Base-by-base conservation (phyloP, 2,329 filamentous ascomycete species). In the Trichophyton equinum region DNA sequence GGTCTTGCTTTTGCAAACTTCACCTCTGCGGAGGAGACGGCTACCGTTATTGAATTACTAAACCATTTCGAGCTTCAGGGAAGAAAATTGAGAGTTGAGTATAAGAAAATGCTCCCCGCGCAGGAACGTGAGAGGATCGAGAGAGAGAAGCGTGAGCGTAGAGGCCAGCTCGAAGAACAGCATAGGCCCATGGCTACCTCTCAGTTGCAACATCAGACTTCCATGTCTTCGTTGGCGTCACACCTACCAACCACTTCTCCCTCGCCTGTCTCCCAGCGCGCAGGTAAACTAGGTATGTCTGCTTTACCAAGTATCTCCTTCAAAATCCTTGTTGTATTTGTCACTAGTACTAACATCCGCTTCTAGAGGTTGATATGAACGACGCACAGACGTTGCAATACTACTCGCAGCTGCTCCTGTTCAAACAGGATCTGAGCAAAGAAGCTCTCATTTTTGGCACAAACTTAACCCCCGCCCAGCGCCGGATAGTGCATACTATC, bases 101-200 rank as follows among this genome's bases (percentile, higher is more conserved):
- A 97, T 78, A 99, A 99, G 81, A 97, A 97, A 78, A 97, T 99
- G 94, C 82, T 99, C 4, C 94, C 94, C 0, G 84, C 95, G 65
- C 89, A 91, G 36, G 94, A 97, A 75, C 84, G 94, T 59, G 94
- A 99, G 75, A 84, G 94, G 46, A 97, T 99, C 67, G 94, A 99
- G 74, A 84, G 94, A 4, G 94, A 97, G 76, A 99, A 97, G 83
- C 84, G 94, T 62, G 92, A 97, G 77, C 88, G 94, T 67, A 86
- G 94, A 59, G 94, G 94, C 57, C 94, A 99, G 75, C 82, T 99
- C 11, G 91, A 99, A 74, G 94, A 99, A 75, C 94, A 99, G 74
- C 94, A 99, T 74, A 85, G 91, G 70, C 90, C 77, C 68, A 86
- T 87, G 69, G 76, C 76, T 40, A 70, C 75, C 53, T 76, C 78